Evolutionary conservation across 2,329 filamentous ascomycete species (phyloP).

Genomic region (Colletotrichum somersetense): DNA sequence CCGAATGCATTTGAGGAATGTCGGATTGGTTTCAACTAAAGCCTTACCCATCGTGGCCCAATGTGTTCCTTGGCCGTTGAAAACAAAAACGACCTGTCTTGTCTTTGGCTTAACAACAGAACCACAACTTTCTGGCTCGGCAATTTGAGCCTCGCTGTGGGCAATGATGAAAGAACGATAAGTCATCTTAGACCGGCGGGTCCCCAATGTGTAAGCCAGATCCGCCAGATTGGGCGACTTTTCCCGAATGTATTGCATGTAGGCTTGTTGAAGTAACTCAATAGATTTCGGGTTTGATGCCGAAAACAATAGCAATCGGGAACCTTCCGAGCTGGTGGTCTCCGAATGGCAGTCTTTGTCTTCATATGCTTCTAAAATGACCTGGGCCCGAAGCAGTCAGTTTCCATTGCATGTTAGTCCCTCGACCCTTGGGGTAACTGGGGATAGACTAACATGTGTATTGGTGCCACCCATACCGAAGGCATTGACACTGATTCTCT

Average conservation of each 20-base stretch:
- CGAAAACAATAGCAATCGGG: constrained; percentile 32
- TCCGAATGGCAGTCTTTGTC: too few species aligned
- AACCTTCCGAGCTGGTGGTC: too few species aligned
- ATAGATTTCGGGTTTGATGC: constrained; percentile 42
- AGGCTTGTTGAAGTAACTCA: background rate
- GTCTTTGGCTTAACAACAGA: too few species aligned
- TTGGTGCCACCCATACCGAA: constrained; percentile 51
- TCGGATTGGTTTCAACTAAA: constrained; percentile 8
- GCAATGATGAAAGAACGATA: too few species aligned
- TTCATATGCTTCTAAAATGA: too few species aligned
- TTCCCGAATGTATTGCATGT: constrained; percentile 43
- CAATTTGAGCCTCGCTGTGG: too few species aligned
- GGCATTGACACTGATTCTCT: constrained; percentile 52
- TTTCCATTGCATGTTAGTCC: too few species aligned
- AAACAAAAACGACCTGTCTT: constrained; percentile 17
- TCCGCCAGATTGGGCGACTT: constrained; percentile 41
- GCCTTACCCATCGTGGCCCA: constrained; percentile 36
- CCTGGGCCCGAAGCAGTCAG: too few species aligned
- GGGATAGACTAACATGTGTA: constrained; percentile 14
- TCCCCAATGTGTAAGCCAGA: constrained; percentile 49
- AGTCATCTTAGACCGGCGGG: constrained; percentile 45
- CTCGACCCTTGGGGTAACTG: too few species aligned
- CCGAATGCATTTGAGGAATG: constrained; percentile 32
- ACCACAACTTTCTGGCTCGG: too few species aligned
- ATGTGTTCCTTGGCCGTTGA: constrained; percentile 41